These are phyloP conservation scores for Stereocaulon alpinum DNA, from an alignment of 495 filamentous ascomycete genomes.

Conservation along the genomic window DNA sequence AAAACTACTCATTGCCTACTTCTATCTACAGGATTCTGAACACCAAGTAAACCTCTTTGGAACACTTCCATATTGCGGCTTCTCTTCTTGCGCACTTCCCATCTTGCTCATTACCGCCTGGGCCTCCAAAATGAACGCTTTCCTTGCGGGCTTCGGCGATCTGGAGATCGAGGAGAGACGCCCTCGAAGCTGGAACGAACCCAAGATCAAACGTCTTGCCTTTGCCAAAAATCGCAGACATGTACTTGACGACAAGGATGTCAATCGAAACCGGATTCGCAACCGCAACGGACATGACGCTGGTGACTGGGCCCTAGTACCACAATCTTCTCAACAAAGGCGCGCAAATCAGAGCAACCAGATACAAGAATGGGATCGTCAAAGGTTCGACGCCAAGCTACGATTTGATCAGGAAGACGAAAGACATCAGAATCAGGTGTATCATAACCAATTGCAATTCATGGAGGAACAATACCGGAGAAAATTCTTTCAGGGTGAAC, in stretches of 20 bases:
- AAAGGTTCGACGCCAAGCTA: not conserved
- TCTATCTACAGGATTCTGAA: not conserved
- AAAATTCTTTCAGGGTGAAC: not conserved
- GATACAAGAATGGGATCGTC: not conserved
- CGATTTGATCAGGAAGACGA: not conserved
- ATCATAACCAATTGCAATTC: not conserved
- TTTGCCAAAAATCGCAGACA: constrained; percentile 9
- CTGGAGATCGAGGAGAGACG: constrained; percentile 21
- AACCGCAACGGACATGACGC: not conserved
- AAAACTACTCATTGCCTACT: not conserved
- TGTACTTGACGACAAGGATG: not conserved
- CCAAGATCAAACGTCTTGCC: constrained; percentile 18
- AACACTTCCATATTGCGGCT: not conserved
- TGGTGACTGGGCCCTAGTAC: constrained; percentile 8
- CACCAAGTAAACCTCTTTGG: not conserved
- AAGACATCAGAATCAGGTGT: not conserved
- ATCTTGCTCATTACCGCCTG: not conserved
- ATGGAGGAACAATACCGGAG: not conserved
- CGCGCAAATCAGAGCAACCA: constrained; percentile 7
- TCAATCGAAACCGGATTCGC: not conserved
- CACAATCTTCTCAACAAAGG: not conserved
- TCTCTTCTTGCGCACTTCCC: not conserved
- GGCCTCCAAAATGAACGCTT: not conserved
- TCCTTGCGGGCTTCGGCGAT: constrained; percentile 10
- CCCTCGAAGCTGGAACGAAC: constrained; percentile 18